These are phyloP conservation scores for Onygenales sp. DNA, from an alignment of 2,329 filamentous ascomycete genomes.

Conservation along the genomic window DNA sequence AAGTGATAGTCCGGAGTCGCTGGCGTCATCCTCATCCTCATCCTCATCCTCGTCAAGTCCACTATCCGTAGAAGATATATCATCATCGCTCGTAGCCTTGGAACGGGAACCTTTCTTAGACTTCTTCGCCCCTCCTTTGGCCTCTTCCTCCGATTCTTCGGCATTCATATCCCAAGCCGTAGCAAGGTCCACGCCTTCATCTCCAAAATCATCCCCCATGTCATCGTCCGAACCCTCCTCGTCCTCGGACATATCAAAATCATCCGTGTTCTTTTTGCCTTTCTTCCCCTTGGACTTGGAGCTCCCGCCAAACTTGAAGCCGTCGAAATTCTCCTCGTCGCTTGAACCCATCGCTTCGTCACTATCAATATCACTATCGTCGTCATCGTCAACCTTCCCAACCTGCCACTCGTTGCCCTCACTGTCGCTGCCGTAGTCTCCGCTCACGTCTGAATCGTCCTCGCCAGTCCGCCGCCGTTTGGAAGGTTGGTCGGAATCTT, in stretches of 20 bases:
- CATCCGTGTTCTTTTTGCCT: constrained; percentile 29
- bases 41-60: constrained; percentile 31
- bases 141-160: constrained; percentile 38
- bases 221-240: constrained; percentile 33
- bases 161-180: constrained; percentile 51
- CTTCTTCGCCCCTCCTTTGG: constrained; percentile 25
- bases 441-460: constrained; percentile 38
- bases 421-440: constrained; percentile 71
- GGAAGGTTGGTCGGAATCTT: constrained; percentile 17
- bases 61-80: constrained; percentile 39
- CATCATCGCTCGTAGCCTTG: constrained; percentile 25
- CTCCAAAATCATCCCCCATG: constrained; percentile 53
- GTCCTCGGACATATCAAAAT: constrained; percentile 35
- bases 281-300: constrained; percentile 32
- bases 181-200: constrained; percentile 54
- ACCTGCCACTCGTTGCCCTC: constrained; percentile 80
- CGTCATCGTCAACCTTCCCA: constrained; percentile 57
- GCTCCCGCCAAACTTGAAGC: constrained; percentile 59
- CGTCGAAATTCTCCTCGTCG: constrained; percentile 76
- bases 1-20: constrained; percentile 40
- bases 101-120: constrained; percentile 11
- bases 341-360: constrained; percentile 82
- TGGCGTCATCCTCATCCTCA: constrained; percentile 32
- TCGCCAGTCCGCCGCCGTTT: constrained; percentile 36
- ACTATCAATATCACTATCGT: constrained; percentile 61